Evolutionary conservation across 164 flowering plant genomes (phyloP).

Genomic region (Echeveria elegans): DNA sequence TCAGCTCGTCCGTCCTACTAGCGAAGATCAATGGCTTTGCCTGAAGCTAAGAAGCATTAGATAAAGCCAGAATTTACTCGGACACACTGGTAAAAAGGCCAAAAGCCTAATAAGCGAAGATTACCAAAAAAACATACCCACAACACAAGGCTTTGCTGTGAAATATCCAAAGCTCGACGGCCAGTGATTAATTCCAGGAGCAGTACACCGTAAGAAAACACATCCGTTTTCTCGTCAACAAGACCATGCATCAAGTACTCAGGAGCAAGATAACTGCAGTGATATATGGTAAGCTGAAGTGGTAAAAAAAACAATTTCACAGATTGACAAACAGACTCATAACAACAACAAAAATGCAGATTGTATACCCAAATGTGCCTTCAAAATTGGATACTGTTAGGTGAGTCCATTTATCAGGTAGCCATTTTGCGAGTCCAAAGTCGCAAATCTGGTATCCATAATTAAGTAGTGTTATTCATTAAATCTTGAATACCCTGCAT

Average conservation of each 20-base stretch:
- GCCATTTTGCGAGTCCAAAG: conserved; percentile 83
- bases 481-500: neutral
- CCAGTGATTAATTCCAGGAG: conserved; percentile 63
- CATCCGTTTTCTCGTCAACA: conserved; percentile 72
- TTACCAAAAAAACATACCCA: conserved; percentile 36
- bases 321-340: too few relatives aligned
- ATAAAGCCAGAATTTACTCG: neutral
- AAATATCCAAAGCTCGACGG: conserved; percentile 55
- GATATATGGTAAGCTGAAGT: neutral
- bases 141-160: conserved; percentile 58
- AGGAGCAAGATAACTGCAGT: conserved; percentile 60
- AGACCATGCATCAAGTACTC: conserved; percentile 81
- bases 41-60: conserved; percentile 16
- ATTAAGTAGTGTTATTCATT: neutral
- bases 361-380: conserved; percentile 37
- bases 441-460: conserved; percentile 45
- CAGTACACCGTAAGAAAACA: conserved; percentile 66
- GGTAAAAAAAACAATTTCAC: neutral
- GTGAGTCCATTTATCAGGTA: conserved; percentile 74
- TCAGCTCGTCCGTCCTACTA: conserved; percentile 33
- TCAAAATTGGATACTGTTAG: conserved; percentile 51
- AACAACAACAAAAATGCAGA: neutral
- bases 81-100: neutral
- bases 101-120: neutral
- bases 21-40: conserved; percentile 56